Percentiles rank a stretch among this genome's conserved stretches.
Conservation (phyloP, 148 eudicot genomes). For the Rhododendron vialii region DNA sequence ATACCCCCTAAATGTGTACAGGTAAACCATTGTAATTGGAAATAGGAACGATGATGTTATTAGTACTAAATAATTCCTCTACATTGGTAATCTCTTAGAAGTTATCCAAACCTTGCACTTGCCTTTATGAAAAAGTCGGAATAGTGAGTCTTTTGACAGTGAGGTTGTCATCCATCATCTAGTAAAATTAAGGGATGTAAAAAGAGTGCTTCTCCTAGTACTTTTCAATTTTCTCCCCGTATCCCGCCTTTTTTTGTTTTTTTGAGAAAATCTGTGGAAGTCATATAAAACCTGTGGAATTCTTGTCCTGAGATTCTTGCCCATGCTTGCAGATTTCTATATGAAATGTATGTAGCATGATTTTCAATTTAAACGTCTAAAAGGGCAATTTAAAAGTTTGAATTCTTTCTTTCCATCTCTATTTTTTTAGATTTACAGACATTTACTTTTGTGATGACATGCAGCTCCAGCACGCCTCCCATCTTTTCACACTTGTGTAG, state of each 20-base stretch:
- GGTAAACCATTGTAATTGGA: background rate
- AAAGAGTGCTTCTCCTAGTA: background rate
- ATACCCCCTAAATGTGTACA: background rate
- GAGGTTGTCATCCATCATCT: no score
- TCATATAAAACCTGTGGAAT: background rate
- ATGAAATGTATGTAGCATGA: background rate
- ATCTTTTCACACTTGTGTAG: conserved; percentile 93
- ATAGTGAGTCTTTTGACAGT: background rate
- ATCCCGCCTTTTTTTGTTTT: background rate
- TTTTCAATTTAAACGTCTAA: background rate
- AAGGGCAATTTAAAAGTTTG: background rate
- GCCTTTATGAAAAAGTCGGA: no score
- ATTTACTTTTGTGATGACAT: conserved; percentile 7
- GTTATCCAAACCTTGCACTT: background rate
- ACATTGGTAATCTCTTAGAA: background rate
- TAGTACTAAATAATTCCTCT: background rate
- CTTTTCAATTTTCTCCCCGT: background rate
- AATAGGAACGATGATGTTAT: background rate
- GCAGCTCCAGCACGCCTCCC: conserved; percentile 97
- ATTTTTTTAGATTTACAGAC: background rate
- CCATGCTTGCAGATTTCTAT: background rate
- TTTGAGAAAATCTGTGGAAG: background rate
- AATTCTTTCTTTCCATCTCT: conserved; percentile 2
- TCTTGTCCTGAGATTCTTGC: background rate
- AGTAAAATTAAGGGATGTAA: background rate